Percentiles rank a stretch among this genome's conserved stretches.
Conservation (phyloP, 768 basidiomycete species). For the Termitomyces sp. region DNA sequence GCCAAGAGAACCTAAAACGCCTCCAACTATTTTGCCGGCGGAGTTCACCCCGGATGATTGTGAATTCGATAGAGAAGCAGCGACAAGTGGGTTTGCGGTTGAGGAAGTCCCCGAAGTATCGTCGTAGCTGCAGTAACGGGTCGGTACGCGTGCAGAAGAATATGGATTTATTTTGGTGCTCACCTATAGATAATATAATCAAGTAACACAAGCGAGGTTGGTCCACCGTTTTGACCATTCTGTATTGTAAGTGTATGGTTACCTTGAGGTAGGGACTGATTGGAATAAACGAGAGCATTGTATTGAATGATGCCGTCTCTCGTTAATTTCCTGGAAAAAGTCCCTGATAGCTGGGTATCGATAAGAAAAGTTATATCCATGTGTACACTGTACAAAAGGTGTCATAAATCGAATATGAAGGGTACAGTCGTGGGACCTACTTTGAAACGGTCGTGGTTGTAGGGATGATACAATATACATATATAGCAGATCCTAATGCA, state of each 20-base stretch:
- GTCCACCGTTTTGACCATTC: slow-evolving; percentile 27
- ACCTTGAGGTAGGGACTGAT: slow-evolving; percentile 21
- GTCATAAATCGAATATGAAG: not conserved
- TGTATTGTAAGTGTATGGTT: slow-evolving; percentile 29
- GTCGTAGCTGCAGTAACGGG: slow-evolving; percentile 11
- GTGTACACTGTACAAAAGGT: slow-evolving; percentile 17
- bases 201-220: slow-evolving; percentile 27
- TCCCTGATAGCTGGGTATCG: slow-evolving; percentile 28
- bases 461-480: slow-evolving; percentile 36
- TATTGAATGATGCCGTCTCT: slow-evolving; percentile 24
- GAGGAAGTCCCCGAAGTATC: not conserved
- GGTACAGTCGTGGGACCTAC: slow-evolving; percentile 1
- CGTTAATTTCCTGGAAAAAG: slow-evolving; percentile 19
- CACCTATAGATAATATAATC: slow-evolving; percentile 41
- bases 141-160: not conserved
- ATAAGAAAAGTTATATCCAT: slow-evolving; percentile 36
- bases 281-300: slow-evolving; percentile 31
- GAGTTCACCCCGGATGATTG: not conserved
- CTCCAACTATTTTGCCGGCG: slow-evolving; percentile 25
- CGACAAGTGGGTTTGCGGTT: not conserved
- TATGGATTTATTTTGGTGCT: not conserved
- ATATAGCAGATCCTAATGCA: slow-evolving; percentile 37
- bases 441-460: slow-evolving; percentile 18
- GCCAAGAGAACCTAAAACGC: slow-evolving; percentile 22
- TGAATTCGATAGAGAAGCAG: not conserved